Evolutionary conservation across 2,329 filamentous ascomycete genomes (phyloP).

Genomic region (Pseudogymnoascus pannorum): DNA sequence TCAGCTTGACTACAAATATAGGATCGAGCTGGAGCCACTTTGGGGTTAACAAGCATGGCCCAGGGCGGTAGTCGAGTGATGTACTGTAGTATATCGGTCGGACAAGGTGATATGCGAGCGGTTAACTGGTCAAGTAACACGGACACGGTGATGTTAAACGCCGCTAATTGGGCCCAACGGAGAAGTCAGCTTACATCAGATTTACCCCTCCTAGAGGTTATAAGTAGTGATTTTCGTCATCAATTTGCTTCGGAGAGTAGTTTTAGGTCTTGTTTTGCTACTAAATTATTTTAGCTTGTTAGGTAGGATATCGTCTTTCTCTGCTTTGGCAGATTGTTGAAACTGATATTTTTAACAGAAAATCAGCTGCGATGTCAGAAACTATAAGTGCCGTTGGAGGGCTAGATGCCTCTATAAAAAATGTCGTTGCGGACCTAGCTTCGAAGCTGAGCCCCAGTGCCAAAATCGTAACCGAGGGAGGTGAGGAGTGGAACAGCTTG

Average conservation of each 20-base stretch:
- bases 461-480: background rate
- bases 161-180: background rate
- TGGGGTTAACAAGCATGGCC: background rate
- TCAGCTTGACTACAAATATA: background rate
- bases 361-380: background rate
- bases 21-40: background rate
- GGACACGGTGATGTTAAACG: background rate
- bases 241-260: background rate
- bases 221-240: background rate
- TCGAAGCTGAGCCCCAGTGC: background rate
- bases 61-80: background rate
- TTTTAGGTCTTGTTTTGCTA: background rate
- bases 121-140: background rate
- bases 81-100: background rate
- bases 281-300: background rate
- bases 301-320: background rate
- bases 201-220: background rate
- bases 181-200: conserved; percentile 1
- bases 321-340: background rate
- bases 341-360: background rate
- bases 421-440: background rate
- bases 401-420: background rate
- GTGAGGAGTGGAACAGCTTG: background rate
- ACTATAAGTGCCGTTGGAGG: background rate
- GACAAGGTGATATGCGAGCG: background rate